Base-by-base conservation (phyloP, 129 eudicot genomes). In the Centrapalus pauciflorus region DNA sequence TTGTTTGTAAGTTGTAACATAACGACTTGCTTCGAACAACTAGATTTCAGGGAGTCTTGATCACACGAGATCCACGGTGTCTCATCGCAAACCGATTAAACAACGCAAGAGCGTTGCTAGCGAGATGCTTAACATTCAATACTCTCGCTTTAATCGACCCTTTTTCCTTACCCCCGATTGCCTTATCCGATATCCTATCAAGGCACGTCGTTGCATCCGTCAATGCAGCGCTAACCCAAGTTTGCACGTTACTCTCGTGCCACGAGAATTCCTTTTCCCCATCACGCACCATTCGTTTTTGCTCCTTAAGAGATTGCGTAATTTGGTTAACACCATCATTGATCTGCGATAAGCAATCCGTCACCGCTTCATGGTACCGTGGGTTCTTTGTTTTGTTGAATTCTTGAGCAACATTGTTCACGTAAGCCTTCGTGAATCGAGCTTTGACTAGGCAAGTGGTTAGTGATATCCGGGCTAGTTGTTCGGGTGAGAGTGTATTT, bases 221-320 rank as follows among this genome's bases (percentile, higher is more conserved):
- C 13, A 84, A 66, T 7, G 95, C 97, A 0, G 97, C 78, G 64
- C 97, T 87, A 57, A 85, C 76, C 97, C 97, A 90, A 0, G 87
- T 82, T 4, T 77, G 71, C 24, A 90, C 83, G 57, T 90, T 90
- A 69, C 87, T 86, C 33, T 79, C 80, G 24, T 84, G 91, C 97
- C 97, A 90, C 0, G 76, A 55, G 16, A 90, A 90, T 2, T 83
- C 17, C 16, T 71, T 76, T 30, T 69, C 80, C 12, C 67, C 85
- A 4, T 84, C 77, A 0, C 30, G 46, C 3, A 62, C 45, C 77
- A 83, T 86, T 12, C 58, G 33, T 45, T 64, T 46, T 26, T 80
- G 76, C 77, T 90, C 97, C 20, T 63, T 74, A 26, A 90, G 71
- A 4, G 95, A 83, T 16, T 81, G 83, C 0, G 80, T 79, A 3